These are phyloP conservation scores for Beauveria rudraprayagi DNA, from an alignment of 2,329 filamentous ascomycete genomes.

Conservation along the genomic window DNA sequence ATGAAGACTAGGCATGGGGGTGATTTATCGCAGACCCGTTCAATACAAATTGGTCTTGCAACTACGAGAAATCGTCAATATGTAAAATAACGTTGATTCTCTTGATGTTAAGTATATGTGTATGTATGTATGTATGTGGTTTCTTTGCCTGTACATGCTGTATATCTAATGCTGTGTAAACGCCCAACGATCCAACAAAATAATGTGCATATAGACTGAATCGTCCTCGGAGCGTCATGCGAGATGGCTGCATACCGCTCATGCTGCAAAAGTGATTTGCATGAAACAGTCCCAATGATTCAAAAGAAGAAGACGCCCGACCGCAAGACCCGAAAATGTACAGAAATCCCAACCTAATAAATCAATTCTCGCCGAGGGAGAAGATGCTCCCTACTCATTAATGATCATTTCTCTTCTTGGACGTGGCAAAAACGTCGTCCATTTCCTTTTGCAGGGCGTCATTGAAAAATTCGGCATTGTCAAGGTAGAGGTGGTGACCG, in stretches of 20 bases:
- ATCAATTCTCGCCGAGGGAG: not conserved
- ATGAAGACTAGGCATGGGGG: not conserved
- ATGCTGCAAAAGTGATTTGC: not conserved
- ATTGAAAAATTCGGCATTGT: conserved; percentile 53
- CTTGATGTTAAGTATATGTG: not conserved
- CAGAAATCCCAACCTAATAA: no score
- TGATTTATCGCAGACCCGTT: no score
- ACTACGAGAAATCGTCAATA: no score
- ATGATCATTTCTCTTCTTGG: conserved; percentile 14
- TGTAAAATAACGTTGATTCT: not conserved
- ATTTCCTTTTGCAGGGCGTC: conserved; percentile 43
- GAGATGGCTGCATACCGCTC: not conserved
- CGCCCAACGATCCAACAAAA: not conserved
- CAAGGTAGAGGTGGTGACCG: conserved; percentile 52
- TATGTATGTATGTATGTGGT: not conserved
- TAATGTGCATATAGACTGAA: not conserved
- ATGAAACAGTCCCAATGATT: not conserved
- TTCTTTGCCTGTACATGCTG: not conserved
- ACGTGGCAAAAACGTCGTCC: conserved; percentile 35
- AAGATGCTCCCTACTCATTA: not conserved
- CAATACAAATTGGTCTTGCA: no score
- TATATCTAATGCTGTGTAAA: not conserved
- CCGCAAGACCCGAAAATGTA: not conserved
- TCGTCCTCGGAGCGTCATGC: not conserved
- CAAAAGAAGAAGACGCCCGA: not conserved